phyloP scores from a whole-genome alignment of 495 filamentous ascomycete species.

The Bombardia bombarda region DNA sequence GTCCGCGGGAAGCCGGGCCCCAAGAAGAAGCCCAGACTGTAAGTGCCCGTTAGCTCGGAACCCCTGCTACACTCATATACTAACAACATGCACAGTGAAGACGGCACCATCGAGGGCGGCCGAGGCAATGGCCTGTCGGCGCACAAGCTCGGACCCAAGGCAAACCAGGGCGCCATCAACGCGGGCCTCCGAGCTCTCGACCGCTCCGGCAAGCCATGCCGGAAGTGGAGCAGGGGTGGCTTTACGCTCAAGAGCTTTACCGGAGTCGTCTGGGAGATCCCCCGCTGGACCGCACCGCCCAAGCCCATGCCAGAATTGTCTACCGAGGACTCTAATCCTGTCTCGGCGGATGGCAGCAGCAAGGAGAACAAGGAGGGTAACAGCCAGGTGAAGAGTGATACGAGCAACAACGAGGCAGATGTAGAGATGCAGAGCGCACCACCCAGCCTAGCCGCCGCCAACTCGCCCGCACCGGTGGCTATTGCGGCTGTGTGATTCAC shows the following conservation, averaged over 20 bases:
- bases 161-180: conserved; percentile 97
- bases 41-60: conserved; percentile 38
- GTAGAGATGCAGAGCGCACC: conserved; percentile 32
- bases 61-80: no score
- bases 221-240: conserved; percentile 78
- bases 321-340: conserved; percentile 24
- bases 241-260: conserved; percentile 90
- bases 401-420: conserved; percentile 52
- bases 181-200: conserved; percentile 91
- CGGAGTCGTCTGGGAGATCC: conserved; percentile 74
- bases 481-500: conserved; percentile 3
- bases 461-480: conserved; percentile 18
- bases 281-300: conserved; percentile 71
- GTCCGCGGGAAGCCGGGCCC: conserved; percentile 80
- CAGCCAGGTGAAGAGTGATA: conserved; percentile 59
- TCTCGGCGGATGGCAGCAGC: conserved; percentile 59
- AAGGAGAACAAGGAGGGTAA: conserved; percentile 64
- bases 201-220: conserved; percentile 79
- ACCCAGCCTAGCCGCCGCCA: conserved; percentile 16
- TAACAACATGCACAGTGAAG: conserved; percentile 41
- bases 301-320: conserved; percentile 35
- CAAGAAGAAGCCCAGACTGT: conserved; percentile 93
- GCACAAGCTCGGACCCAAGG: conserved; percentile 91
- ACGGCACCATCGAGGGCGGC: conserved; percentile 47
- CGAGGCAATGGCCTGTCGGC: conserved; percentile 27